Conservation (phyloP, 1,284 basidiomycete genomes). For the Trametes versicolor region DNA sequence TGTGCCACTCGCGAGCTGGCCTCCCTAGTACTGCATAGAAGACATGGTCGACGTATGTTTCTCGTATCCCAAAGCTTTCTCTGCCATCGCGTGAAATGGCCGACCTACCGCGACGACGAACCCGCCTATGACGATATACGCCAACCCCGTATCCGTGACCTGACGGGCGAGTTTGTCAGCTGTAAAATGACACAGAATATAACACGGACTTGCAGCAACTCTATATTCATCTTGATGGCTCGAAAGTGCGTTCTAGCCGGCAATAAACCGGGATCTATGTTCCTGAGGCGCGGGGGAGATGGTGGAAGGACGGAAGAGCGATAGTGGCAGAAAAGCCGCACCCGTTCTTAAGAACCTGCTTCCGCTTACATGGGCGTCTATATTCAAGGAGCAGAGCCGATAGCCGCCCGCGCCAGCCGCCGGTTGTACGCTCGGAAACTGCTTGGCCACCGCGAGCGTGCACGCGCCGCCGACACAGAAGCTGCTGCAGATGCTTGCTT, state of each 20-base stretch:
- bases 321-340: slow-evolving; percentile 11
- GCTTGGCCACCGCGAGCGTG: too few species aligned
- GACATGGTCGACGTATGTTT: too few species aligned
- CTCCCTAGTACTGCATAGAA: too few species aligned
- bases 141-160: slow-evolving; percentile 61
- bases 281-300: slow-evolving; percentile 3
- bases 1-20: too few species aligned
- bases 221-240: slow-evolving; percentile 31
- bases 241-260: background rate
- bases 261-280: too few species aligned
- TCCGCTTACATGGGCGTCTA: slow-evolving; percentile 11
- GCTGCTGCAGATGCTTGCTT: background rate
- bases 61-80: background rate
- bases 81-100: background rate
- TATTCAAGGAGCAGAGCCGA: background rate
- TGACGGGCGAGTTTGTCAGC: slow-evolving; percentile 48
- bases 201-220: slow-evolving; percentile 45
- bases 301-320: slow-evolving; percentile 9
- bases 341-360: background rate
- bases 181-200: slow-evolving; percentile 26
- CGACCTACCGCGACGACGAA: slow-evolving; percentile 72
- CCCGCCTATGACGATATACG: slow-evolving; percentile 83
- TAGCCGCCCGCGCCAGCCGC: background rate
- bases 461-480: background rate
- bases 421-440: too few species aligned